Evolutionary conservation across 352 stramenopile species (phyloP).

Genomic region (Globisporangium parvum): DNA sequence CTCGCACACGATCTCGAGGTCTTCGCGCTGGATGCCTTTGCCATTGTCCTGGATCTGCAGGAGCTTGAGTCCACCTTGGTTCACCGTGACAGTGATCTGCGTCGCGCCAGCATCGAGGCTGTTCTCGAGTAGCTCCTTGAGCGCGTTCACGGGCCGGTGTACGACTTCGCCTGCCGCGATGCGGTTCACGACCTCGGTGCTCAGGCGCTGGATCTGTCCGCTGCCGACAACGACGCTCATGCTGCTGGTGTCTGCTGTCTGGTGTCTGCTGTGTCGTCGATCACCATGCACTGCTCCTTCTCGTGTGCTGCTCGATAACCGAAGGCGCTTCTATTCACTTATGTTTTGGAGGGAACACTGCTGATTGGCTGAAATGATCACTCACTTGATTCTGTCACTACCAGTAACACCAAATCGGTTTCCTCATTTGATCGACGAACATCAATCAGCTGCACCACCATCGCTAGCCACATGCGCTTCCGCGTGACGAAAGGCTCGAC

Average conservation of each 20-base stretch:
- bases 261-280: not conserved
- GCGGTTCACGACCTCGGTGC: slow-evolving; percentile 91
- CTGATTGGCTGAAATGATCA: slow-evolving; percentile 26
- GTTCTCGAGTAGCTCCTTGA: slow-evolving; percentile 99
- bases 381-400: not conserved
- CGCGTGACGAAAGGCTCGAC: slow-evolving; percentile 61
- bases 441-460: not conserved
- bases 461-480: slow-evolving; percentile 27
- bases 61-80: slow-evolving; percentile 88
- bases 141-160: slow-evolving; percentile 89
- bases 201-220: slow-evolving; percentile 66
- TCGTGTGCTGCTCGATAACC: not conserved
- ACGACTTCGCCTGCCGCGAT: slow-evolving; percentile 95
- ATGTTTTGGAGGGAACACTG: slow-evolving; percentile 24
- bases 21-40: slow-evolving; percentile 86
- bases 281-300: not conserved
- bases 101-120: slow-evolving; percentile 93
- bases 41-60: slow-evolving; percentile 96
- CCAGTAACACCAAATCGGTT: slow-evolving; percentile 2
- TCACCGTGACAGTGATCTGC: slow-evolving; percentile 70
- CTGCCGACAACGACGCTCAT: slow-evolving; percentile 2
- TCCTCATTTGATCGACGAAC: not conserved
- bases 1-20: slow-evolving; percentile 95
- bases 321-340: no score
- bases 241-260: slow-evolving; percentile 1